phyloP scores from a whole-genome alignment of 768 basidiomycete species.

The Tricholoma matsutake region DNA sequence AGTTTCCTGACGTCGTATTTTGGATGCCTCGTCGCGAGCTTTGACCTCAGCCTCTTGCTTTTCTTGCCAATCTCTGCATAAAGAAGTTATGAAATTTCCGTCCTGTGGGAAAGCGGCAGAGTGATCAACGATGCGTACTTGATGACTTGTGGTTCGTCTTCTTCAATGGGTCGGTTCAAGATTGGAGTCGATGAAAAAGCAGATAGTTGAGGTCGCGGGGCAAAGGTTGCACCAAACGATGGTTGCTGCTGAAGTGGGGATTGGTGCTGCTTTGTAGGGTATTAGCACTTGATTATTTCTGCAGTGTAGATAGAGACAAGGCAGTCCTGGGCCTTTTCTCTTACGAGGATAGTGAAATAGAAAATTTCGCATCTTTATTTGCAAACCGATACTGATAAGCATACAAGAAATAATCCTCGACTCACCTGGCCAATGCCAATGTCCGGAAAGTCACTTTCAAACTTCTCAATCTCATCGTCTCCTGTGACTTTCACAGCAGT shows the following conservation, averaged over 20 bases:
- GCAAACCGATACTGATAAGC: neutral
- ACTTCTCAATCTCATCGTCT: conserved; percentile 81
- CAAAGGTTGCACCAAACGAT: conserved; percentile 57
- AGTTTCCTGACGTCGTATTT: conserved; percentile 75
- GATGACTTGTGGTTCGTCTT: conserved; percentile 86
- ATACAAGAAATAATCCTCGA: neutral
- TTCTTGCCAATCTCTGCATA: conserved; percentile 77
- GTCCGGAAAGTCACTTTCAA: conserved; percentile 84
- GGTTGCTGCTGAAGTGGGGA: conserved; percentile 31
- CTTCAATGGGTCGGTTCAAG: conserved; percentile 59
- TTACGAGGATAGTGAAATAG: neutral
- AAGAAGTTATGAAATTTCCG: neutral
- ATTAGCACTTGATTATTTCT: neutral
- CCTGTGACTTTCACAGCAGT: conserved; percentile 79
- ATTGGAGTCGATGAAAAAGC: conserved; percentile 72
- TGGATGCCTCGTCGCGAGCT: conserved; percentile 77
- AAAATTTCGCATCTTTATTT: neutral
- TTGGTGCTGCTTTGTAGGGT: conserved; percentile 27
- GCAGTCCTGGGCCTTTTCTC: neutral
- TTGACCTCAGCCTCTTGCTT: conserved; percentile 82
- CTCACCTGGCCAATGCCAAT: conserved; percentile 51
- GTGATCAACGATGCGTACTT: conserved; percentile 45
- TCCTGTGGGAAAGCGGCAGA: neutral
- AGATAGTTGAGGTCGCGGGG: conserved; percentile 75
- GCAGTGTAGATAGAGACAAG: neutral